Conservation (phyloP, 1,139 yeast species). For the Yamadazyma jaroonii region DNA sequence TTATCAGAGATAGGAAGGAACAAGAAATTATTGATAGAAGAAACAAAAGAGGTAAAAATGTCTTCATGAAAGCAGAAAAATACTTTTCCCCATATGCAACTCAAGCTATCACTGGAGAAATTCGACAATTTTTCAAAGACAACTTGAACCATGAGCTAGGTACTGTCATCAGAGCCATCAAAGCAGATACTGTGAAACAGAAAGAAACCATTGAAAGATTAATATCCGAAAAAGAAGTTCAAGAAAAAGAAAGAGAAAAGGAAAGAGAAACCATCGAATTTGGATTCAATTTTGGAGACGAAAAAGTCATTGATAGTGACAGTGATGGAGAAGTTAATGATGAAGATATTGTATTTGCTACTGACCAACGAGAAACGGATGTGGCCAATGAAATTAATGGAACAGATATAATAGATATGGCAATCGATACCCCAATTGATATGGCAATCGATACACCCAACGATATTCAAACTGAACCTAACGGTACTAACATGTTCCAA, state of each 20-base stretch:
- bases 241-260: constrained; percentile 19
- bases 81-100: constrained; percentile 39
- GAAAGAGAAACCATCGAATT: constrained; percentile 23
- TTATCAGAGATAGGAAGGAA: constrained; percentile 19
- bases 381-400: too few relatives aligned
- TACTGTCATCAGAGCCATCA: constrained; percentile 32
- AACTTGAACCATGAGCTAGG: constrained; percentile 32
- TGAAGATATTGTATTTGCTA: constrained; percentile 12
- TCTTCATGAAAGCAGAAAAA: constrained; percentile 45
- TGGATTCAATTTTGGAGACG: constrained; percentile 29
- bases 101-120: constrained; percentile 22
- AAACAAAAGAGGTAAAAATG: constrained; percentile 28
- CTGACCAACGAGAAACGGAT: too few relatives aligned
- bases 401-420: too few relatives aligned
- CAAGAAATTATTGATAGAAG: constrained; percentile 19
- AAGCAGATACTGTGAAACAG: constrained; percentile 31
- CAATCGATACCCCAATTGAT: too few relatives aligned
- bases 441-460: too few relatives aligned
- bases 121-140: constrained; percentile 11
- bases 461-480: too few relatives aligned
- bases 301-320: constrained; percentile 15
- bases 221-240: constrained; percentile 19
- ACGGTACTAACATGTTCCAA: too few relatives aligned
- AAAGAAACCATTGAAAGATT: constrained; percentile 20
- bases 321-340: constrained; percentile 13